These are phyloP conservation scores for Dioszegia aurantiaca DNA, from an alignment of 768 basidiomycete genomes.

Conservation along the genomic window DNA sequence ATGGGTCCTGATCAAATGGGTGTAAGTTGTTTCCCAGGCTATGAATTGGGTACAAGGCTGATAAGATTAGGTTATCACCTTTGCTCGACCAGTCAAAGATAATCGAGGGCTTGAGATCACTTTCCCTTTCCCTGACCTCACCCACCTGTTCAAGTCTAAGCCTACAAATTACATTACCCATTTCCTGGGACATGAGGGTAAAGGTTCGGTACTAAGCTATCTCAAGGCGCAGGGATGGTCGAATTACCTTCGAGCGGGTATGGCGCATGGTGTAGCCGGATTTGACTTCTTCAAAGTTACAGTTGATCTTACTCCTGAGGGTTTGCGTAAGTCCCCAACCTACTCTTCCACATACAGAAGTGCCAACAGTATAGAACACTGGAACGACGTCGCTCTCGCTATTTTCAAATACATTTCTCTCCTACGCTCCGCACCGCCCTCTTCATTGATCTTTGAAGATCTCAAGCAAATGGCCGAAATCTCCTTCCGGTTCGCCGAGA, in stretches of 20 bases:
- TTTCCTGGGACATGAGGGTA: constrained; percentile 72
- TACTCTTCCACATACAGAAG: not conserved
- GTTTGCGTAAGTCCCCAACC: constrained; percentile 65
- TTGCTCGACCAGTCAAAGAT: constrained; percentile 82
- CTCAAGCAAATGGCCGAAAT: constrained; percentile 67
- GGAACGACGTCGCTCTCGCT: constrained; percentile 66
- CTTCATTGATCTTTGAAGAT: constrained; percentile 70
- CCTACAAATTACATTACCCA: constrained; percentile 74
- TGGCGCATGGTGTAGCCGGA: constrained; percentile 66
- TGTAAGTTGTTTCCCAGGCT: constrained; percentile 28
- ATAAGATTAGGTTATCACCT: constrained; percentile 53
- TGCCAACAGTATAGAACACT: constrained; percentile 61
- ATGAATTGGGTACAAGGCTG: not conserved
- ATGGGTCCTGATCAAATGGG: constrained; percentile 41
- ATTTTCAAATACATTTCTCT: constrained; percentile 69
- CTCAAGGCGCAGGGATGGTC: constrained; percentile 87
- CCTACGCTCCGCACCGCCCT: constrained; percentile 51
- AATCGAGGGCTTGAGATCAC: constrained; percentile 79
- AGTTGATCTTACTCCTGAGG: constrained; percentile 74
- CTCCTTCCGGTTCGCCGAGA: constrained; percentile 83
- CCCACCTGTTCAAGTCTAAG: constrained; percentile 60
- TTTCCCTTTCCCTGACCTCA: constrained; percentile 56
- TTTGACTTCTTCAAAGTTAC: constrained; percentile 88
- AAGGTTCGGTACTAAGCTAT: constrained; percentile 84
- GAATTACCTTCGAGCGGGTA: constrained; percentile 67